These are phyloP conservation scores for Naegleria fowleri DNA, from an alignment of 208 protist genomes.

Conservation along the genomic window DNA sequence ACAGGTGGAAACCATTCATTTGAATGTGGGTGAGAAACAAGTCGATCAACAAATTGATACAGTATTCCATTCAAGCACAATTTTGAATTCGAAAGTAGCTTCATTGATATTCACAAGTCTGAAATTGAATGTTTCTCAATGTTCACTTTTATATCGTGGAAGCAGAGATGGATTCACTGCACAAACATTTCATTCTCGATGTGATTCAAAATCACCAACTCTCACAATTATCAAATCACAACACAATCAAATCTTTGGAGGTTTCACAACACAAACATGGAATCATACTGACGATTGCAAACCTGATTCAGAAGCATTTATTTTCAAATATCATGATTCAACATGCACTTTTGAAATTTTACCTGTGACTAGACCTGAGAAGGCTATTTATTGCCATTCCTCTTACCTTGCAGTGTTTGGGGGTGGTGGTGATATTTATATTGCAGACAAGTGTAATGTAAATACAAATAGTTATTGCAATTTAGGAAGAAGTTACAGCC, in stretches of 20 bases:
- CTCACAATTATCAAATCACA: constrained; percentile 28
- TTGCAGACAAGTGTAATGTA: background rate
- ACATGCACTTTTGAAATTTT: too few species aligned
- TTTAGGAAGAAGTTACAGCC: background rate
- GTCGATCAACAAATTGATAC: too few species aligned
- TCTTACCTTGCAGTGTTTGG: background rate
- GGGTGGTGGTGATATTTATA: background rate
- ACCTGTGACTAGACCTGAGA: background rate
- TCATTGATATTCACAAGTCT: background rate
- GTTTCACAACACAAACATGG: constrained; percentile 12
- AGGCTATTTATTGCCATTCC: background rate
- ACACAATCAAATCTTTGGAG: constrained; percentile 23
- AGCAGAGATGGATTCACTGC: constrained; percentile 15
- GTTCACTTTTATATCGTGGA: constrained; percentile 4
- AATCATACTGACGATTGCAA: background rate
- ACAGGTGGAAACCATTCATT: too few species aligned
- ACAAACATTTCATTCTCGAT: background rate
- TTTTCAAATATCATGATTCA: too few species aligned
- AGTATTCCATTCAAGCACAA: background rate
- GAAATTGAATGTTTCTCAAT: too few species aligned
- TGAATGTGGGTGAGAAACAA: too few species aligned
- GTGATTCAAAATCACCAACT: constrained; percentile 13
- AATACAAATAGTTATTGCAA: background rate
- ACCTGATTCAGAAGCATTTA: too few species aligned
- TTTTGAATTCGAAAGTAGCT: background rate